Percentiles rank a stretch among this genome's conserved stretches.
phyloP scores from a whole-genome alignment of 2,329 filamentous ascomycete species.

The Ceratocystis destructans region DNA sequence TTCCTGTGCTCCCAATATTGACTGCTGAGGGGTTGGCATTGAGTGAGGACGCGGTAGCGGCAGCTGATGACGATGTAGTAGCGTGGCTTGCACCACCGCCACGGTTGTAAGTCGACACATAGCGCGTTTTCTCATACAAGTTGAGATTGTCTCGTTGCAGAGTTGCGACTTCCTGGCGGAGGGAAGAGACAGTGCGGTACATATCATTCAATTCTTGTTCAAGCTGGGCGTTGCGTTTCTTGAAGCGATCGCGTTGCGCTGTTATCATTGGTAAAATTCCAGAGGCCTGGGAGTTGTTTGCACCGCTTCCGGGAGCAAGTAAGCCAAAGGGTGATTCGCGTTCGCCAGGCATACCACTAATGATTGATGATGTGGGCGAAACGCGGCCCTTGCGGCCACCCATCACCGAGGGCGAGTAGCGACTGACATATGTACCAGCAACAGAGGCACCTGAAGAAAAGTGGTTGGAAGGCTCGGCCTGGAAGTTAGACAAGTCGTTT shows the following conservation, averaged over 20 bases:
- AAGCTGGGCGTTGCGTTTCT: slow-evolving; percentile 82
- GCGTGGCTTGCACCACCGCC: slow-evolving; percentile 29
- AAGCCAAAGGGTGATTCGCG: slow-evolving; percentile 51
- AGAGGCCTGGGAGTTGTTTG: slow-evolving; percentile 29
- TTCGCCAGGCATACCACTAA: slow-evolving; percentile 55
- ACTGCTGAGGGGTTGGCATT: slow-evolving; percentile 67
- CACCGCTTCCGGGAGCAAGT: slow-evolving; percentile 36
- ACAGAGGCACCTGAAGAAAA: slow-evolving; percentile 87
- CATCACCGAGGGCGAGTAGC: slow-evolving; percentile 52
- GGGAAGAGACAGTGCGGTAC: slow-evolving; percentile 66
- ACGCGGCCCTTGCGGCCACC: slow-evolving; percentile 51
- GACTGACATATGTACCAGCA: slow-evolving; percentile 76
- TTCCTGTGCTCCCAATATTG: slow-evolving; percentile 40
- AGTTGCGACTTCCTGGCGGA: slow-evolving; percentile 80
- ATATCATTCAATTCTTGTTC: slow-evolving; percentile 79
- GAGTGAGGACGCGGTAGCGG: slow-evolving; percentile 45
- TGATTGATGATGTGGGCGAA: slow-evolving; percentile 94
- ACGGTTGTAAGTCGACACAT: slow-evolving; percentile 85
- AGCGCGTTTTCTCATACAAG: slow-evolving; percentile 94
- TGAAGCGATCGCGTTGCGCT: slow-evolving; percentile 94
- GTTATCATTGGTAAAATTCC: slow-evolving; percentile 97
- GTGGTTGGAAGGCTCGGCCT: slow-evolving; percentile 58
- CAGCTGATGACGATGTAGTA: slow-evolving; percentile 45
- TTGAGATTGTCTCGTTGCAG: slow-evolving; percentile 93
- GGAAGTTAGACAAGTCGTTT: slow-evolving; percentile 76